These are phyloP conservation scores for Aphanomyces astaci DNA, from an alignment of 352 stramenopile species.

Conservation along the genomic window DNA sequence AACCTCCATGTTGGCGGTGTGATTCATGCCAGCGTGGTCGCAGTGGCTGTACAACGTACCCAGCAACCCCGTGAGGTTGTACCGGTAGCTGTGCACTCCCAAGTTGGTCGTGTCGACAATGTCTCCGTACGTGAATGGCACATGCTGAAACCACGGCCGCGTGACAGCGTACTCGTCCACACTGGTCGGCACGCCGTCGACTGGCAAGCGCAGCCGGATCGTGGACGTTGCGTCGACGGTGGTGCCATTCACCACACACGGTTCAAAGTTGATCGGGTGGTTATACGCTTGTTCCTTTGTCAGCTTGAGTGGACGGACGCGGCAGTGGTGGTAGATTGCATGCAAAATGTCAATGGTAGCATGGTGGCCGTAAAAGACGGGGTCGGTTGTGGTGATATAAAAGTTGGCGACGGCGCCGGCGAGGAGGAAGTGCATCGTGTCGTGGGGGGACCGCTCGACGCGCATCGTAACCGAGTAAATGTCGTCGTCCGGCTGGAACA, in stretches of 20 bases:
- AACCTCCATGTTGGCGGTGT: not conserved
- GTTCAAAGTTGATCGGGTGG: constrained; percentile 53
- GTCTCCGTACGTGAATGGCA: constrained; percentile 31
- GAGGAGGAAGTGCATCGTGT: constrained; percentile 74
- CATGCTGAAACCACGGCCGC: constrained; percentile 16
- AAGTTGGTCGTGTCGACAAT: constrained; percentile 44
- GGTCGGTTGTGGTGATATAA: constrained; percentile 67
- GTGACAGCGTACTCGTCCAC: constrained; percentile 11
- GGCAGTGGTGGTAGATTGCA: constrained; percentile 79
- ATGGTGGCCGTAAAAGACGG: constrained; percentile 85
- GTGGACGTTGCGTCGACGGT: constrained; percentile 39
- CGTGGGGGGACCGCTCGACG: constrained; percentile 66
- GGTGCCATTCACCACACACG: constrained; percentile 36
- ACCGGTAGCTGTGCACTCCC: constrained; percentile 56
- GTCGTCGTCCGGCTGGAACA: constrained; percentile 60
- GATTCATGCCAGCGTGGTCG: constrained; percentile 15
- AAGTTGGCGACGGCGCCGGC: constrained; percentile 52
- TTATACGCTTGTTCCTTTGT: constrained; percentile 48
- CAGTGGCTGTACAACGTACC: constrained; percentile 38
- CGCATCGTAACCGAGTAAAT: constrained; percentile 50
- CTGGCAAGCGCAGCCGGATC: constrained; percentile 43
- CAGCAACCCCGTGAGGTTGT: constrained; percentile 40
- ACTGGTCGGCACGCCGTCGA: constrained; percentile 40
- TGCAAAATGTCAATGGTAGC: constrained; percentile 74
- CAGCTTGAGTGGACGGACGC: constrained; percentile 44